Percentiles rank a stretch among this genome's conserved stretches.
Conservation (phyloP, 2,329 filamentous ascomycete species). For the Helotiales sp. region DNA sequence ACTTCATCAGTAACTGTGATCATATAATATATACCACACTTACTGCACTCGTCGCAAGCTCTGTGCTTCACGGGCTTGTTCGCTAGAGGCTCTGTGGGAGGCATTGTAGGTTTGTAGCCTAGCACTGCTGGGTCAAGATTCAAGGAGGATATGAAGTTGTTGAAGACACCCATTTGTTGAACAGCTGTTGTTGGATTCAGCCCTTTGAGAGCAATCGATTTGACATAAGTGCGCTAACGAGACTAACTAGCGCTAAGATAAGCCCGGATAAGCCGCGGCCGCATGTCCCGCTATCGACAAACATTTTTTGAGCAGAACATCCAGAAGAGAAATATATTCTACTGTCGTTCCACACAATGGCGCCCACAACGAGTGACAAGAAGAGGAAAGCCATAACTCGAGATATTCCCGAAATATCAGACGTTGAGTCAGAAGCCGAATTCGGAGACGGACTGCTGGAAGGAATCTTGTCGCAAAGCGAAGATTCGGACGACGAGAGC, state of each 20-base stretch:
- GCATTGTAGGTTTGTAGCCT: slow-evolving; percentile 18
- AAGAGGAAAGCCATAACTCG: slow-evolving; percentile 66
- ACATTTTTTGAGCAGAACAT: neutral
- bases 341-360: slow-evolving; percentile 27
- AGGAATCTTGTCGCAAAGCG: slow-evolving; percentile 55
- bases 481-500: slow-evolving; percentile 56
- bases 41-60: slow-evolving; percentile 69
- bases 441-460: slow-evolving; percentile 55
- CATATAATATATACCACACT: slow-evolving; percentile 34
- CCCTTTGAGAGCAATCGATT: too few relatives aligned
- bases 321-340: neutral
- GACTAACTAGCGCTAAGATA: neutral
- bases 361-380: slow-evolving; percentile 26
- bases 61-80: slow-evolving; percentile 48
- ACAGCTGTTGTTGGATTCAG: too few relatives aligned
- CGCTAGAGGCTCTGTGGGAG: slow-evolving; percentile 8
- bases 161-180: slow-evolving; percentile 17
- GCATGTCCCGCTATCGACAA: neutral
- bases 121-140: slow-evolving; percentile 21
- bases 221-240: neutral
- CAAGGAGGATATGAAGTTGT: slow-evolving; percentile 18
- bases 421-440: slow-evolving; percentile 60
- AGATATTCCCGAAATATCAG: slow-evolving; percentile 48
- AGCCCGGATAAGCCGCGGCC: slow-evolving; percentile 27
- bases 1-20: slow-evolving; percentile 26